These are phyloP conservation scores for Tilletia horrida DNA, from an alignment of 1,284 basidiomycete genomes.

Conservation along the genomic window DNA sequence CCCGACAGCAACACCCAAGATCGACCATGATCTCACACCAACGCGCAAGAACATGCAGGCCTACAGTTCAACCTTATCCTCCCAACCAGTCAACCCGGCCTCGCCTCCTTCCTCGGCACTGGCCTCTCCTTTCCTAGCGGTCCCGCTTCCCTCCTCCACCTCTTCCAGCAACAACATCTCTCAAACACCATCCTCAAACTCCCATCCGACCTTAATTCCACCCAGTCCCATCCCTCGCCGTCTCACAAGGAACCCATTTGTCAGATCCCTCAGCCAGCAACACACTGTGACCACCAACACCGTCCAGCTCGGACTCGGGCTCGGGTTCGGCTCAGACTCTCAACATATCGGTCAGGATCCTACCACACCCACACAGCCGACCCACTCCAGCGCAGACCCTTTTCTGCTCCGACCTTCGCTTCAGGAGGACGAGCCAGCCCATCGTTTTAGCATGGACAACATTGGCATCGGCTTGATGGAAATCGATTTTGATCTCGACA, in stretches of 20 bases:
- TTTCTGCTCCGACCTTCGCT: not conserved
- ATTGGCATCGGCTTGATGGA: constrained; percentile 23
- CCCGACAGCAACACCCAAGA: not conserved
- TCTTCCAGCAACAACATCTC: not conserved
- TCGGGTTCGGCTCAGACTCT: not conserved
- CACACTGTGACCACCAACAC: no score
- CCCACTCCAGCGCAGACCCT: not conserved
- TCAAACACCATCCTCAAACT: not conserved
- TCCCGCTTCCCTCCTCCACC: not conserved
- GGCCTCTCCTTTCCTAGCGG: not conserved
- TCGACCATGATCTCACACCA: constrained; percentile 4
- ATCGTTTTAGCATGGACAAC: constrained; percentile 1
- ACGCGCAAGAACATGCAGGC: constrained; percentile 14
- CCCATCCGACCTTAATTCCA: not conserved
- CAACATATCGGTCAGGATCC: not conserved
- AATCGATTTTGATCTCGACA: constrained; percentile 47
- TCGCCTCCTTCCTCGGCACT: not conserved
- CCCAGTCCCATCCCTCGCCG: constrained; percentile 12
- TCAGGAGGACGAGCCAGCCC: not conserved
- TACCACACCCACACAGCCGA: no score
- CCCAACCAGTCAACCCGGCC: not conserved
- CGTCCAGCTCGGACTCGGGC: not conserved
- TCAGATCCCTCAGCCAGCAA: constrained; percentile 2
- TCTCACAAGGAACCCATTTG: constrained; percentile 6
- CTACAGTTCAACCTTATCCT: not conserved